Evolutionary conservation across 2,329 filamentous ascomycete species (phyloP).

Genomic region (Xylaria sp.): DNA sequence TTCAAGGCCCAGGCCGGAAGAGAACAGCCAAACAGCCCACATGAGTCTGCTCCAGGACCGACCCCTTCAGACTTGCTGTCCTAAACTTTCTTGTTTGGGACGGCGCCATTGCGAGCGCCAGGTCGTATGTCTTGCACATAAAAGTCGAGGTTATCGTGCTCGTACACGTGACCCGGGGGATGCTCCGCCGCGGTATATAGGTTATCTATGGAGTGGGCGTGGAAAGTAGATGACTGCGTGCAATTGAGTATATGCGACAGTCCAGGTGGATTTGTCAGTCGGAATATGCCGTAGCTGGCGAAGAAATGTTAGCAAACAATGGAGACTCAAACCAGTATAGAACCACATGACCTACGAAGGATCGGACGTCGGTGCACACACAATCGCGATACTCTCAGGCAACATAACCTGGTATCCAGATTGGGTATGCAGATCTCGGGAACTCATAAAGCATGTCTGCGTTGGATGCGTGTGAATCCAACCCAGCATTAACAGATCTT

Average conservation of each 20-base stretch:
- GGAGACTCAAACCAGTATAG: conserved; percentile 5
- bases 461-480: conserved; percentile 99
- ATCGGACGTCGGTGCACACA: conserved; percentile 85
- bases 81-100: conserved; percentile 47
- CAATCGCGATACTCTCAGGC: conserved; percentile 94
- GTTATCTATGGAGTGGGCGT: conserved; percentile 74
- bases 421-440: conserved; percentile 91
- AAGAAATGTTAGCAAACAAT: conserved; percentile 25
- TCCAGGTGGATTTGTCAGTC: conserved; percentile 91
- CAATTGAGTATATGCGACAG: conserved; percentile 87
- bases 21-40: conserved; percentile 32
- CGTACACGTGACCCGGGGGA: conserved; percentile 75
- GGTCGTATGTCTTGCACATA: conserved; percentile 66
- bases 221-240: conserved; percentile 82
- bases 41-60: conserved; percentile 36
- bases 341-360: conserved; percentile 70
- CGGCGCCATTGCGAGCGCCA: conserved; percentile 41
- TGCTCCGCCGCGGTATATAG: conserved; percentile 81
- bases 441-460: conserved; percentile 98
- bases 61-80: conserved; percentile 44
- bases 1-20: conserved; percentile 15
- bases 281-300: conserved; percentile 85
- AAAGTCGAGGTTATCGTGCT: conserved; percentile 72
- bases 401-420: conserved; percentile 96
- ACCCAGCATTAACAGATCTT: conserved; percentile 86